Evolutionary conservation across 306 rosid genomes (phyloP), one percentile per base, ranked within the genome.

Genomic region (Pyrus communis): DNA sequence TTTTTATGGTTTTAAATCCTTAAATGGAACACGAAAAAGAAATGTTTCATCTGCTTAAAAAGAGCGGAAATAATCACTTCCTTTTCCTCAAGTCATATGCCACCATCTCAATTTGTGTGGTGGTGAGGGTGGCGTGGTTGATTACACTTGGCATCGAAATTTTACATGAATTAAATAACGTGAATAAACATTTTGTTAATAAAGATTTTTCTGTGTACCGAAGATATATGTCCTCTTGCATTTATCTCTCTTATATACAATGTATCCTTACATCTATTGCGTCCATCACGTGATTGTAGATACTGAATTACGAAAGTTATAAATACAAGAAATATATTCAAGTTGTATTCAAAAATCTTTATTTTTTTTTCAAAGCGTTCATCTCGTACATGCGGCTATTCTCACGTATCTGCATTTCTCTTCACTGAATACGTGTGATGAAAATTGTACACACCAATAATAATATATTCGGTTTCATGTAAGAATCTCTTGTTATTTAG

Each of bases 1-100:
- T 88, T 88, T 67, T 45, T 21, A 77, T 35, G 18, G 21, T 51
- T 74, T 61, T n/a, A 61, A 49, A 75, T 77, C 81, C 79, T 62
- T 33, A 38, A 33, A 65, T 18, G 70, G 59, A 72, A 54, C 82
- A 73, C 38, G 40, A 6, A 52, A 51, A 40, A 69, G 68, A 51
- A 51, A 51, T 0, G 55, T 51, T 49, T 51, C 55, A 51, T 51
- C 55, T 5, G 40, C 76, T 57, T 57, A 43, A 22, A 38, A 1
- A 9, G 14, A 40, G 58, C 9, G 60, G n/a, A 66, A 43, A 22
- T 49, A 67, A 67, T 55, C 19, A 58, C 27, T 22, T 54, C 45
- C 25, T 63, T 72, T 52, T 13, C 52, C 60, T 40, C 21, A 40
- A 49, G 51, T 19, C 64, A 58, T 21, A 22, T n/a, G 61, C 45